These are phyloP conservation scores for Exophiala oligosperma DNA, from an alignment of 2,329 filamentous ascomycete species.

Conservation along the genomic window DNA sequence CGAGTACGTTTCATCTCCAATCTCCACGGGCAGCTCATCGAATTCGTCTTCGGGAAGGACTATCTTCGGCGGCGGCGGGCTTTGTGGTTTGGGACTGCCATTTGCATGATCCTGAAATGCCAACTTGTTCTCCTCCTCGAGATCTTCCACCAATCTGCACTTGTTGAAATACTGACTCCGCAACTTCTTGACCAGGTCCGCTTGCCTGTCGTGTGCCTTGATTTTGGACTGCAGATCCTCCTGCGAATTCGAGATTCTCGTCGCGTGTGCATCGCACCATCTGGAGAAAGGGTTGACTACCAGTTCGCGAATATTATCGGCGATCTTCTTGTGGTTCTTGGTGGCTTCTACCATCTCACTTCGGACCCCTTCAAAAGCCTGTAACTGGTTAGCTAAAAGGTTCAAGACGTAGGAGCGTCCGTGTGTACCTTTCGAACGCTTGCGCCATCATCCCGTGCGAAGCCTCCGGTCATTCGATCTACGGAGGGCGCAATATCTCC, in stretches of 20 bases:
- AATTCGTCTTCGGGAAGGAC: slow-evolving; percentile 76
- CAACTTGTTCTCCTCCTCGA: slow-evolving; percentile 98
- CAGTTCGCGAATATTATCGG: slow-evolving; percentile 91
- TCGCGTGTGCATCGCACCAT: slow-evolving; percentile 95
- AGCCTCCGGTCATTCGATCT: slow-evolving; percentile 80
- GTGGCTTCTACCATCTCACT: slow-evolving; percentile 89
- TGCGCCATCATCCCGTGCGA: slow-evolving; percentile 88
- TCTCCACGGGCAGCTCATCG: slow-evolving; percentile 75
- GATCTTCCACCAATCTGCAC: slow-evolving; percentile 89
- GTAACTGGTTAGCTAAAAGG: slow-evolving; percentile 6
- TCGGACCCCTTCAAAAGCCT: slow-evolving; percentile 94
- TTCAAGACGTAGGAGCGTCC: background rate
- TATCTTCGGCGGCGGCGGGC: slow-evolving; percentile 65
- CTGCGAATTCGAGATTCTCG: slow-evolving; percentile 87
- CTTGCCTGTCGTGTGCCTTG: slow-evolving; percentile 90
- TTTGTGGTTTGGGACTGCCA: slow-evolving; percentile 60
- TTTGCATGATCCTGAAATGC: slow-evolving; percentile 84
- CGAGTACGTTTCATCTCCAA: slow-evolving; percentile 84
- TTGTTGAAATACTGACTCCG: slow-evolving; percentile 99
- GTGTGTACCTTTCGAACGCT: slow-evolving; percentile 82
- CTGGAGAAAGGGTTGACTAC: slow-evolving; percentile 91
- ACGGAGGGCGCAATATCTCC: slow-evolving; percentile 78
- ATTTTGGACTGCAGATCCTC: slow-evolving; percentile 89
- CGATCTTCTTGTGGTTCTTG: slow-evolving; percentile 91
- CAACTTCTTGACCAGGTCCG: slow-evolving; percentile 86